Conservation (phyloP, 2,329 filamentous ascomycete genomes). For the Exophiala dermatitidis region DNA sequence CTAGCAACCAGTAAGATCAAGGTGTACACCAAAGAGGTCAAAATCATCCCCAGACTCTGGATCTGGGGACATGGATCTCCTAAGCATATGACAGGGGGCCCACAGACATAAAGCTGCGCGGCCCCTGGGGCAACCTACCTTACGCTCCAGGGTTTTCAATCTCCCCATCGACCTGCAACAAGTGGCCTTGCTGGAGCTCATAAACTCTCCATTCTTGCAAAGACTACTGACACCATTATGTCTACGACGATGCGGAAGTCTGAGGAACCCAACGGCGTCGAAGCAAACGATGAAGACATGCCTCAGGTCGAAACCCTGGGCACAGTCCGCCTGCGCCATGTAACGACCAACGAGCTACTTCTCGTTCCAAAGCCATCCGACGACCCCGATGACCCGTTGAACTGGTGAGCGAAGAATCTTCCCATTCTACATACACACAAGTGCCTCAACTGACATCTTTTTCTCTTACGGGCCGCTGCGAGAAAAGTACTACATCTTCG, state of each 20-base stretch:
- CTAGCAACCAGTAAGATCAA: too few species aligned
- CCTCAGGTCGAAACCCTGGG: neutral
- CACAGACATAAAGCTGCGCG: too few species aligned
- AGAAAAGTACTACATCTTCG: neutral
- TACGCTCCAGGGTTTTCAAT: too few species aligned
- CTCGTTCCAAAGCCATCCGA: conserved; percentile 46
- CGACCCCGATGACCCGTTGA: conserved; percentile 47
- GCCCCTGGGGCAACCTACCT: too few species aligned
- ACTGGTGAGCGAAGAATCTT: conserved; percentile 36
- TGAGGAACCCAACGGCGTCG: neutral
- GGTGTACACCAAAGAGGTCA: too few species aligned
- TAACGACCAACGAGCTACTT: conserved; percentile 8
- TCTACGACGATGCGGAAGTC: neutral
- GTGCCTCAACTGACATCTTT: neutral
- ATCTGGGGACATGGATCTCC: too few species aligned
- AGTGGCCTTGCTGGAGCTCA: too few species aligned
- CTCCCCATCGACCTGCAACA: too few species aligned
- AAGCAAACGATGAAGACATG: neutral
- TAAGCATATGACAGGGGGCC: too few species aligned
- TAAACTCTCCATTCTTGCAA: too few species aligned
- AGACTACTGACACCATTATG: too few species aligned
- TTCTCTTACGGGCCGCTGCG: neutral
- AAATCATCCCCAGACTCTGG: too few species aligned
- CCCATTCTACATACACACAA: neutral
- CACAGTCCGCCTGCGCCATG: neutral